These are phyloP conservation scores for Ascochyta koolunga DNA, from an alignment of 2,329 filamentous ascomycete species.

Conservation along the genomic window DNA sequence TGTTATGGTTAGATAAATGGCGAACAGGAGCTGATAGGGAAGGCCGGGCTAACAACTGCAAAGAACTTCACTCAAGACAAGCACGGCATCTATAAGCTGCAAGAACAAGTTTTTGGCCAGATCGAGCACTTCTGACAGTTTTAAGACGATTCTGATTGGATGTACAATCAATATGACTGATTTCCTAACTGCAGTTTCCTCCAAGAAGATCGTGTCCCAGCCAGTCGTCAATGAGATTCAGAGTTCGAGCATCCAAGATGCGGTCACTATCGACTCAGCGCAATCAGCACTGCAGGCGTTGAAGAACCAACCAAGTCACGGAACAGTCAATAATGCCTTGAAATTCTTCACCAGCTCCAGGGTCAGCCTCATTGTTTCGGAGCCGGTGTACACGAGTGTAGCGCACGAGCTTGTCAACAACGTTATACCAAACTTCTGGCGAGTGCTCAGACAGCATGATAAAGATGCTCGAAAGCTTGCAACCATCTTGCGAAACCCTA, in stretches of 20 bases:
- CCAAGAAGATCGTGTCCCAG: constrained; percentile 33
- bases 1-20: neutral
- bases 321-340: constrained; percentile 60
- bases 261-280: constrained; percentile 36
- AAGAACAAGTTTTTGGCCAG: neutral
- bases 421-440: constrained; percentile 85
- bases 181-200: constrained; percentile 56
- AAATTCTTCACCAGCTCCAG: constrained; percentile 54
- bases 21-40: neutral
- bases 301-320: constrained; percentile 67
- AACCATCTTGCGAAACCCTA: constrained; percentile 71
- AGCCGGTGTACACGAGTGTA: constrained; percentile 74
- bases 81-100: neutral
- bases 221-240: constrained; percentile 25
- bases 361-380: constrained; percentile 67
- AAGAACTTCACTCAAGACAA: neutral
- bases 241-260: constrained; percentile 17
- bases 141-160: neutral
- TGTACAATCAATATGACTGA: constrained; percentile 51
- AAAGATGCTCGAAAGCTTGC: constrained; percentile 56
- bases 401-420: constrained; percentile 75
- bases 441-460: constrained; percentile 24
- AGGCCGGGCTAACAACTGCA: neutral
- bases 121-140: neutral
- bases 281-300: constrained; percentile 65